Evolutionary conservation across 202 grass and related monocot species (phyloP).

Genomic region (Schoenoplectus tabernaemontani): DNA sequence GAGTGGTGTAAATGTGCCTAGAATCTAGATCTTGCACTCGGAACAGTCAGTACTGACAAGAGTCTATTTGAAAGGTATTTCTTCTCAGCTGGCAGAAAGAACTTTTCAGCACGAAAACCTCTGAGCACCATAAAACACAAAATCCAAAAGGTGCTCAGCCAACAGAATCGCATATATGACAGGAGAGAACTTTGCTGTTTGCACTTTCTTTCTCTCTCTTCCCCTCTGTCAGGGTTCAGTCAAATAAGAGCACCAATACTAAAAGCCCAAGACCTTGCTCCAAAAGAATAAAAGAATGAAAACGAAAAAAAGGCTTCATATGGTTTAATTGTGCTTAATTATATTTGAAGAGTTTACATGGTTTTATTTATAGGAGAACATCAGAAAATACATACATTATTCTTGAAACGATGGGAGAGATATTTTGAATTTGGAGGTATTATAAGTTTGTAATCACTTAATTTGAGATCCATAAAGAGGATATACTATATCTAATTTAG

Average conservation of each 20-base stretch:
- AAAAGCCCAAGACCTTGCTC: not conserved
- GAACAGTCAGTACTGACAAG: slow-evolving; percentile 19
- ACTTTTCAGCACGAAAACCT: slow-evolving; percentile 30
- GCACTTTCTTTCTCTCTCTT: not conserved
- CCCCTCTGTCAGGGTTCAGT: not conserved
- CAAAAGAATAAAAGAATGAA: not conserved
- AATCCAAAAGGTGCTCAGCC: slow-evolving; percentile 15
- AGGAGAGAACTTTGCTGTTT: slow-evolving; percentile 17
- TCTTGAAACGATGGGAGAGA: not conserved
- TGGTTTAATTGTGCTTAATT: no score
- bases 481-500: not conserved
- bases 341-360: no score
- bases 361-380: not conserved
- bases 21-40: not conserved
- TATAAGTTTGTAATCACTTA: not conserved
- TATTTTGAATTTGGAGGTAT: not conserved
- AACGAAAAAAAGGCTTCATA: not conserved
- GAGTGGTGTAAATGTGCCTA: not conserved
- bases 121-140: slow-evolving; percentile 24
- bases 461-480: not conserved
- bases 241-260: not conserved
- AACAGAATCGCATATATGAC: slow-evolving; percentile 6
- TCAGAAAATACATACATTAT: not conserved
- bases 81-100: slow-evolving; percentile 11
- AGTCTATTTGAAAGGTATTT: slow-evolving; percentile 20